phyloP scores from a whole-genome alignment of 148 eudicot genomes.

The Salicornia ramosissima region DNA sequence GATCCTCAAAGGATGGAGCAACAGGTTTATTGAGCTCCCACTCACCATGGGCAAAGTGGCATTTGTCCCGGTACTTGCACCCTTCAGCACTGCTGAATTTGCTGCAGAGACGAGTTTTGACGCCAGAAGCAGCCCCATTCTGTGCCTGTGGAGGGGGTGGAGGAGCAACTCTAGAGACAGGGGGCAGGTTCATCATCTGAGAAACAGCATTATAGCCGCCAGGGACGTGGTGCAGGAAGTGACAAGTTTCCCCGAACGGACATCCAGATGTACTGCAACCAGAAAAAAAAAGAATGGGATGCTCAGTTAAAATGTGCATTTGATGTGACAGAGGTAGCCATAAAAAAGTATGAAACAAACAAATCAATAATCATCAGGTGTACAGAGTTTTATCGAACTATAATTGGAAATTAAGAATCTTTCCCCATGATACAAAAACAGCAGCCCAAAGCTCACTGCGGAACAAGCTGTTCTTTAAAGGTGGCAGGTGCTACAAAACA shows the following conservation, averaged over 20 bases:
- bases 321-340: neutral
- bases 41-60: slow-evolving; percentile 69
- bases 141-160: slow-evolving; percentile 33
- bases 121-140: slow-evolving; percentile 35
- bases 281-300: slow-evolving; percentile 4
- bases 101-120: slow-evolving; percentile 60
- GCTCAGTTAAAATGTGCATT: neutral
- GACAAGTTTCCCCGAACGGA: slow-evolving; percentile 67
- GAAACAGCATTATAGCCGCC: slow-evolving; percentile 64
- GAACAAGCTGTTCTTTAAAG: neutral
- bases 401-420: neutral
- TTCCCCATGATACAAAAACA: neutral
- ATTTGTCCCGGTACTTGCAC: slow-evolving; percentile 72
- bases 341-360: neutral
- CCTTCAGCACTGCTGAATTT: slow-evolving; percentile 57
- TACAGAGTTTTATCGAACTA: neutral
- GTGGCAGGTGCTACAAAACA: neutral
- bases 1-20: slow-evolving; percentile 42
- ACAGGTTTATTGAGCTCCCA: slow-evolving; percentile 52
- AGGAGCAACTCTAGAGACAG: slow-evolving; percentile 35
- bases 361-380: neutral
- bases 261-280: slow-evolving; percentile 80
- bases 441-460: neutral
- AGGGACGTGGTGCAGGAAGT: slow-evolving; percentile 65
- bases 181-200: slow-evolving; percentile 53